Evolutionary conservation across 2,329 filamentous ascomycete genomes (phyloP).

Genomic region (Rhinocladiella similis): DNA sequence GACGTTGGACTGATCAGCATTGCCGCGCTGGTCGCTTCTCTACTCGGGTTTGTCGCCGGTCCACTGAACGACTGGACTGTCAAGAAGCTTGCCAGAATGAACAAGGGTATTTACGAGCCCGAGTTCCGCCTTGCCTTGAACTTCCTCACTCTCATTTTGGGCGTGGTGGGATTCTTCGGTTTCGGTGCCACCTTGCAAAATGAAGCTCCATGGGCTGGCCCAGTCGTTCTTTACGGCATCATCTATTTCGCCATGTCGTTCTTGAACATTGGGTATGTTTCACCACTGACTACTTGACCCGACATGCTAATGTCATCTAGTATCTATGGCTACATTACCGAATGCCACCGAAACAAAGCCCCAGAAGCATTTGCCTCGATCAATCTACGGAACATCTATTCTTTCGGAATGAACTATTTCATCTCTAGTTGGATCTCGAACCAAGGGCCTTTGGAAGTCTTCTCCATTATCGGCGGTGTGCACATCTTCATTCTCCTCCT

Average conservation of each 20-base stretch:
- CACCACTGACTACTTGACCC: not conserved
- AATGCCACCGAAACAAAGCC: conserved; percentile 37
- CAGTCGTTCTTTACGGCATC: conserved; percentile 20
- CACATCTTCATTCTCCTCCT: conserved; percentile 35
- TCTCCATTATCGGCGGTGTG: conserved; percentile 36
- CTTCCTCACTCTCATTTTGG: conserved; percentile 18
- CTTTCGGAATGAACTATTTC: conserved; percentile 37
- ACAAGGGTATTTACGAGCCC: conserved; percentile 42
- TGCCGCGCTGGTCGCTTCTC: conserved; percentile 14
- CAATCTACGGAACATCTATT: conserved; percentile 35
- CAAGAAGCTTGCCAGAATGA: conserved; percentile 42
- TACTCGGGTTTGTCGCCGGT: conserved; percentile 24
- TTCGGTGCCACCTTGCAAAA: conserved; percentile 33
- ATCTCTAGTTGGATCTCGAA: conserved; percentile 36
- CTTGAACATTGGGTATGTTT: conserved; percentile 20
- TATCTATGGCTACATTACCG: conserved; percentile 38
- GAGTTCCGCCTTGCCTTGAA: conserved; percentile 38
- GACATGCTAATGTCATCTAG: not conserved
- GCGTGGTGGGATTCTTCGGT: conserved; percentile 38
- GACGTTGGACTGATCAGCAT: conserved; percentile 29
- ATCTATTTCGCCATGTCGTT: conserved; percentile 28
- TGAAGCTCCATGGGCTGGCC: conserved; percentile 18
- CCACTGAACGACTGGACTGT: conserved; percentile 34
- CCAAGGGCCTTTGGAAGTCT: conserved; percentile 37
- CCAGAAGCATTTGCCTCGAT: conserved; percentile 34